phyloP scores from a whole-genome alignment of 176 grass and related monocot species.

The Bolboschoenus planiculmis region DNA sequence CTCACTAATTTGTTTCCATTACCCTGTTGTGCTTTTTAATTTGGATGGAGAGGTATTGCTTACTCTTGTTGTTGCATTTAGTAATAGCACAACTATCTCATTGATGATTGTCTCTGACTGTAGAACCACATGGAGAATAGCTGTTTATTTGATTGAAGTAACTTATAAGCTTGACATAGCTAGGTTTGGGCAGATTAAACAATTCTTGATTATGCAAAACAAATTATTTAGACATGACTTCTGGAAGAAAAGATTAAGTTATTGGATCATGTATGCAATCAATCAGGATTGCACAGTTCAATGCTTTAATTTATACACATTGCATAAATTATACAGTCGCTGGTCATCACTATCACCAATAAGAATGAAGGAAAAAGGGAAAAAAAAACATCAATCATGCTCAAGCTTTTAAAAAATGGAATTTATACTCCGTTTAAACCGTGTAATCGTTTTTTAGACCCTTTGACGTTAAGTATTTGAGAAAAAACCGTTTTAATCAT shows the following conservation, averaged over 20 bases:
- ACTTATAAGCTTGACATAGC: not conserved
- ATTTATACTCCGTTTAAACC: too few relatives aligned
- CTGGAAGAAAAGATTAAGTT: not conserved
- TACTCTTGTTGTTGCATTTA: not conserved
- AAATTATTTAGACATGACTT: not conserved
- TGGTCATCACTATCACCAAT: not conserved
- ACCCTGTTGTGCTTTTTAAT: not conserved
- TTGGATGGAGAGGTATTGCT: not conserved
- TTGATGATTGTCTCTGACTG: not conserved
- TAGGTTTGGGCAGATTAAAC: not conserved
- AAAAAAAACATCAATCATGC: too few relatives aligned
- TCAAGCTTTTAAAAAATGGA: too few relatives aligned
- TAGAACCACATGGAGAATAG: not conserved
- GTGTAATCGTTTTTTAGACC: too few relatives aligned
- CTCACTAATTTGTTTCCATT: not conserved
- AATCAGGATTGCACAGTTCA: not conserved
- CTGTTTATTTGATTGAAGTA: not conserved
- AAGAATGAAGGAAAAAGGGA: not conserved
- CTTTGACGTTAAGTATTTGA: too few relatives aligned
- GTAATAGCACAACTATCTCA: not conserved
- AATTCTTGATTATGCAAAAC: not conserved
- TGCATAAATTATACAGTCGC: not conserved
- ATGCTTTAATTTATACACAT: not conserved
- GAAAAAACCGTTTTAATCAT: too few relatives aligned
- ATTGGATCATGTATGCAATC: not conserved